phyloP scores from a whole-genome alignment of 2,329 filamentous ascomycete genomes.

The Calonectria fujianensis region DNA sequence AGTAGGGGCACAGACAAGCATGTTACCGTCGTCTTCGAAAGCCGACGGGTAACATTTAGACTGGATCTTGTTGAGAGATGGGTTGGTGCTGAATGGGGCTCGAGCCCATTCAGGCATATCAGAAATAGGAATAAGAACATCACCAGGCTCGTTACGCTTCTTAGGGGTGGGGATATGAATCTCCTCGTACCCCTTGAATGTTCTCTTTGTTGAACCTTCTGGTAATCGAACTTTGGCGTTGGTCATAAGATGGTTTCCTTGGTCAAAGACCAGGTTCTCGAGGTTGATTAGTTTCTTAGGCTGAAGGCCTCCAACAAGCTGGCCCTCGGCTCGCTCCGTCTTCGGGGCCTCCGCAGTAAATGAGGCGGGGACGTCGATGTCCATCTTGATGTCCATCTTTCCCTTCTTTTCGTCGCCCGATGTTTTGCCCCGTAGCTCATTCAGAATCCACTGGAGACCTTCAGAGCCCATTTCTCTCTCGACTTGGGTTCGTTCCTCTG shows the following conservation, averaged over 20 bases:
- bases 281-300: conserved; percentile 93
- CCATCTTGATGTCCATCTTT: conserved; percentile 95
- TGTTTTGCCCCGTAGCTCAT: conserved; percentile 88
- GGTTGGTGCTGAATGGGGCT: conserved; percentile 87
- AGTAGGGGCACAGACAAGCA: conserved; percentile 97
- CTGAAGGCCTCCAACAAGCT: conserved; percentile 87
- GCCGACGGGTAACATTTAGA: conserved; percentile 94
- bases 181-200: conserved; percentile 98
- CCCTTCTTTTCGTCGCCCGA: conserved; percentile 75
- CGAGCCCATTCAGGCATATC: conserved; percentile 96
- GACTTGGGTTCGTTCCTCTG: conserved; percentile 83
- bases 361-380: conserved; percentile 84
- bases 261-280: conserved; percentile 96
- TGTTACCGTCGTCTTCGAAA: conserved; percentile 95
- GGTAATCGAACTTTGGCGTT: conserved; percentile 96
- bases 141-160: conserved; percentile 86
- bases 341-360: conserved; percentile 70
- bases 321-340: conserved; percentile 77
- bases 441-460: conserved; percentile 89
- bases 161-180: conserved; percentile 97
- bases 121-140: conserved; percentile 87
- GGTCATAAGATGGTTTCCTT: conserved; percentile 99
- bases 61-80: conserved; percentile 95
- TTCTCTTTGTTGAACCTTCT: conserved; percentile 94
- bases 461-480: conserved; percentile 95